phyloP scores from a whole-genome alignment of 2,329 filamentous ascomycete genomes.

The Verticillium dahliae region DNA sequence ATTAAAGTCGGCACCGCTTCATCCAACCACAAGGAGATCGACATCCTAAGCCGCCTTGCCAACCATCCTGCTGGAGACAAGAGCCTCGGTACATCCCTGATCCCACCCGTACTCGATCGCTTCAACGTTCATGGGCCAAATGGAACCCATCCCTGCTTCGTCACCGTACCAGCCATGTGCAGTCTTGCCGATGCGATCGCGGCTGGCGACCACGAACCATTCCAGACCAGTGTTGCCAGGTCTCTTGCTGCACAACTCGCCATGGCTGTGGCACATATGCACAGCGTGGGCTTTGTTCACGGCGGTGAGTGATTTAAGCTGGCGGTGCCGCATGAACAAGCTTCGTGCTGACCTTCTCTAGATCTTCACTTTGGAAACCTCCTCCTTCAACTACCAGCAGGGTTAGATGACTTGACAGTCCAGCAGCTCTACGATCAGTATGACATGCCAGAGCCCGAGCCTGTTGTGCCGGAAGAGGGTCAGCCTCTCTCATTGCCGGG shows the following conservation, averaged over 20 bases:
- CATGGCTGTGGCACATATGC: conserved; percentile 22
- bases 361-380: conserved; percentile 28
- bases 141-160: conserved; percentile 20
- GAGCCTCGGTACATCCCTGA: conserved; percentile 1
- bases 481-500: conserved; percentile 11
- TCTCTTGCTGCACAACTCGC: conserved; percentile 20
- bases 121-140: conserved; percentile 19
- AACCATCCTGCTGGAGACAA: neutral
- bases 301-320: conserved; percentile 14
- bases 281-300: conserved; percentile 22
- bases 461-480: conserved; percentile 11
- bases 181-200: conserved; percentile 16
- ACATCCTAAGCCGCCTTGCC: conserved; percentile 15
- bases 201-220: conserved; percentile 8
- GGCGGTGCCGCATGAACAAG: neutral
- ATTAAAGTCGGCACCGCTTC: conserved; percentile 25
- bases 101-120: conserved; percentile 15
- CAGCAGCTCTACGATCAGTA: conserved; percentile 18
- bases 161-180: conserved; percentile 17
- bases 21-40: conserved; percentile 11
- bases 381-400: conserved; percentile 17
- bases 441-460: conserved; percentile 15
- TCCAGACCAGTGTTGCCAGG: conserved; percentile 18
- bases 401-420: conserved; percentile 14
- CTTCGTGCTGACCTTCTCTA: neutral